Conservation (phyloP, 1,139 yeast species). For the Saccharomyces pastorianus region DNA sequence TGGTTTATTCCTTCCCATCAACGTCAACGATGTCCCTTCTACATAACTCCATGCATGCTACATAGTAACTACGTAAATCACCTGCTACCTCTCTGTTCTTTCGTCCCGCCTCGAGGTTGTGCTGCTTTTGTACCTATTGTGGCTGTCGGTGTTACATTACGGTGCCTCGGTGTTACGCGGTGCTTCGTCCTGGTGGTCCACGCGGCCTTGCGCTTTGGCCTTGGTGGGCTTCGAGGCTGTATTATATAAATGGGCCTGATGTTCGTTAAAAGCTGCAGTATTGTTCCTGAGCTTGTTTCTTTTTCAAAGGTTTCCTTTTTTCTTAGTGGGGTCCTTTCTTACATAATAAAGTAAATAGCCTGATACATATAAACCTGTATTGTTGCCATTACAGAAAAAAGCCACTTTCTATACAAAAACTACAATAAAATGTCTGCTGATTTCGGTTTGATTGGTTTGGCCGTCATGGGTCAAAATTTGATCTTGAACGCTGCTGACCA, state of each 20-base stretch:
- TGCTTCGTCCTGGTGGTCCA: background rate
- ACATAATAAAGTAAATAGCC: background rate
- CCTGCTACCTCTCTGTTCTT: background rate
- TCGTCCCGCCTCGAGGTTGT: slow-evolving; percentile 4
- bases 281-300: background rate
- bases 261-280: background rate
- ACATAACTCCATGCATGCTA: background rate
- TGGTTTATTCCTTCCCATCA: slow-evolving; percentile 10
- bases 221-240: background rate
- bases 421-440: slow-evolving; percentile 48
- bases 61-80: background rate
- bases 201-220: background rate
- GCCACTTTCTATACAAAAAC: background rate
- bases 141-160: background rate
- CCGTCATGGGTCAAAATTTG: slow-evolving; percentile 99
- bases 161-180: slow-evolving; percentile 1
- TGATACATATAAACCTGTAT: background rate
- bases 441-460: slow-evolving; percentile 98
- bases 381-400: background rate
- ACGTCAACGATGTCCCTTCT: background rate
- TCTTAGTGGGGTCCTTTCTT: background rate
- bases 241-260: background rate
- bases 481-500: slow-evolving; percentile 97
- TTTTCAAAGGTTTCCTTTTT: background rate
- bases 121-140: background rate